Evolutionary conservation across 2,329 filamentous ascomycete genomes (phyloP), one percentile per base, ranked within the genome.

Genomic region (Nakataea oryzae): DNA sequence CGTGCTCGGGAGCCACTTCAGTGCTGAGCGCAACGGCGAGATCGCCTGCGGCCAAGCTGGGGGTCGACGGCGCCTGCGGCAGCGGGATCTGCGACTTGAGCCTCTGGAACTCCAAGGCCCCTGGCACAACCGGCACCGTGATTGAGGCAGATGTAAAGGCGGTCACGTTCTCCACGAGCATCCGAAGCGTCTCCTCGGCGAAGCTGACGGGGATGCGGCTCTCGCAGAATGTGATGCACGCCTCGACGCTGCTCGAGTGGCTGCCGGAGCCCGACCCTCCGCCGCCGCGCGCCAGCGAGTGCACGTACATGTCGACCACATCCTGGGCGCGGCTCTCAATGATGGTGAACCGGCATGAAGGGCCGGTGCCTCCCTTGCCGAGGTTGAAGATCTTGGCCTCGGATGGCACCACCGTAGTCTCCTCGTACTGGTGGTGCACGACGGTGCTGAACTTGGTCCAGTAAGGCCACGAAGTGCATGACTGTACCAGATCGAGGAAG

Each of bases 401-500:
- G 4, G 73, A 64, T 2, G 71, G 67, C 47, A 62, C 64, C 56
- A 72, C 73, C 7, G 74, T 72, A 5, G 75, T 75, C 57, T 76
- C 74, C 17, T 75, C 72, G 64, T 74, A 72, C 54, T 79, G 75
- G 64, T 85, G 81, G 59, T 83, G 78, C 2, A 86, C 77, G 2
- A 84, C 71, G 3, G 79, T 81, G 70, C 81, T 81, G 69, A 84
- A 81, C 1, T 76, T 77, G 3, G 78, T 80, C 75, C 81, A 83
- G 30, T 77, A 74, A 0, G 80, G 75, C 80, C 82, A 85, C 6
- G 76, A 68, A 3, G 82, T 84, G 67, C 81, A 85, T 57, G 78
- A 75, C 47, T 79, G 75, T 3, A 84, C 74, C 8, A 86, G 77
- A n/a, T 80, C 76, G 3, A 77, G 71, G 62, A 79, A 78, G 6